phyloP scores from a whole-genome alignment of 495 filamentous ascomycete genomes.

The Oidiodendron maius region DNA sequence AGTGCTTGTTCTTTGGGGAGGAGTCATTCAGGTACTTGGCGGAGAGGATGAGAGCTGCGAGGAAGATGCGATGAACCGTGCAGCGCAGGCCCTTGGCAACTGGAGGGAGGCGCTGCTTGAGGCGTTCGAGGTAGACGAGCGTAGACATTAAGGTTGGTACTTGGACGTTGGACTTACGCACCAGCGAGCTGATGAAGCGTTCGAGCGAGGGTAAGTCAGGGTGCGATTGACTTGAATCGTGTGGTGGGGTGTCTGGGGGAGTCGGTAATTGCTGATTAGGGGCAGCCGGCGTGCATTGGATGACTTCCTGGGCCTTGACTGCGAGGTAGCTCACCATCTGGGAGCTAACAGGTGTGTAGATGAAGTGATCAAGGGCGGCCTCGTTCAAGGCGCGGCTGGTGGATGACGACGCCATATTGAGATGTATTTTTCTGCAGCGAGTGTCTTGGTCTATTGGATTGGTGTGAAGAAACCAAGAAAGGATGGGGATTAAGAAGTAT shows the following conservation, averaged over 20 bases:
- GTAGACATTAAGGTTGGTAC: slow-evolving; percentile 96
- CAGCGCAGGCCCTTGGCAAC: slow-evolving; percentile 96
- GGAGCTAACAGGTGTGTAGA: slow-evolving; percentile 70
- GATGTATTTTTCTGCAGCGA: slow-evolving; percentile 1
- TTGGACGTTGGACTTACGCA: slow-evolving; percentile 90
- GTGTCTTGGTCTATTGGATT: neutral
- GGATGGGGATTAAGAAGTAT: neutral
- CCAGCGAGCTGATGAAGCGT: slow-evolving; percentile 83
- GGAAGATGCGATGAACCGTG: slow-evolving; percentile 96
- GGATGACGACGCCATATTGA: slow-evolving; percentile 10
- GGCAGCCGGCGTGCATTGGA: slow-evolving; percentile 69
- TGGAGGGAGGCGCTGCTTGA: slow-evolving; percentile 77
- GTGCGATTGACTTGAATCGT: slow-evolving; percentile 32
- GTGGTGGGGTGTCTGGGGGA: slow-evolving; percentile 61
- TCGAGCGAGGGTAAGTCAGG: slow-evolving; percentile 64
- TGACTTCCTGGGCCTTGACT: slow-evolving; percentile 75
- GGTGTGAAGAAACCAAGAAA: no score
- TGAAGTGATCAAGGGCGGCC: slow-evolving; percentile 82
- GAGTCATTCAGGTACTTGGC: slow-evolving; percentile 98
- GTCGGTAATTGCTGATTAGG: slow-evolving; percentile 51
- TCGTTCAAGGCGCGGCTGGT: slow-evolving; percentile 43
- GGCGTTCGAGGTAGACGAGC: slow-evolving; percentile 82
- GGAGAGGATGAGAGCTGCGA: slow-evolving; percentile 85
- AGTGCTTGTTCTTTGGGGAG: slow-evolving; percentile 99
- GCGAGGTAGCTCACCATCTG: slow-evolving; percentile 87